phyloP scores from a whole-genome alignment of 2,329 filamentous ascomycete genomes.

The Aspergillus sp. region DNA sequence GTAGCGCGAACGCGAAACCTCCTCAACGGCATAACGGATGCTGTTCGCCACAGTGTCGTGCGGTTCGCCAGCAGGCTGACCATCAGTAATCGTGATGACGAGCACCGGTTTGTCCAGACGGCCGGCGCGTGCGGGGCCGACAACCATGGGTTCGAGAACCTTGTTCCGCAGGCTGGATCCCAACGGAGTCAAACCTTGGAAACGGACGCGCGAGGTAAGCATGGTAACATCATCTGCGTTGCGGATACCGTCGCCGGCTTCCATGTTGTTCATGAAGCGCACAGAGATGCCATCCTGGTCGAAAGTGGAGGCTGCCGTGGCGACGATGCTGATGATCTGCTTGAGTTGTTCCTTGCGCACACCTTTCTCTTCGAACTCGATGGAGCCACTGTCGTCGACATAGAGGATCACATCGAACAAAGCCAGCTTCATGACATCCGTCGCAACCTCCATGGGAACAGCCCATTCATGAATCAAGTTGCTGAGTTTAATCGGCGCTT shows the following conservation, averaged over 20 bases:
- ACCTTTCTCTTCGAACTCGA: constrained; percentile 61
- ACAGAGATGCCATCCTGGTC: constrained; percentile 62
- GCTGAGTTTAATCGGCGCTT: constrained; percentile 42
- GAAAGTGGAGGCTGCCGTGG: constrained; percentile 61
- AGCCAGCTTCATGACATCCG: constrained; percentile 56
- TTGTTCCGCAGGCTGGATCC: constrained; percentile 57
- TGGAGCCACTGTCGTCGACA: constrained; percentile 63
- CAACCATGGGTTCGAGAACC: constrained; percentile 56
- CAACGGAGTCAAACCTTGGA: constrained; percentile 61
- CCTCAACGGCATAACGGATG: constrained; percentile 49
- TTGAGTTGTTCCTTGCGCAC: constrained; percentile 61
- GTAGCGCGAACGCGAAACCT: constrained; percentile 46
- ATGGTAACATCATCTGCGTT: constrained; percentile 52
- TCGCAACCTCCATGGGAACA: constrained; percentile 54
- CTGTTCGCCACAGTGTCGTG: constrained; percentile 51
- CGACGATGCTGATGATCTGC: constrained; percentile 57
- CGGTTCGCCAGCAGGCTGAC: constrained; percentile 58
- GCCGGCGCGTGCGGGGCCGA: constrained; percentile 46
- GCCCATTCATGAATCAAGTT: constrained; percentile 52
- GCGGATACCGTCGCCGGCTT: constrained; percentile 49
- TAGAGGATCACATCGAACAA: constrained; percentile 59
- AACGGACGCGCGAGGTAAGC: constrained; percentile 53
- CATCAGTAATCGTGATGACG: constrained; percentile 60
- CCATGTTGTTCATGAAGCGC: constrained; percentile 62
- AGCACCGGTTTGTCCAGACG: constrained; percentile 58